Evolutionary conservation across 2,329 filamentous ascomycete species (phyloP), one percentile per base, ranked within the genome.

Genomic region (Xylariaceae sp.): DNA sequence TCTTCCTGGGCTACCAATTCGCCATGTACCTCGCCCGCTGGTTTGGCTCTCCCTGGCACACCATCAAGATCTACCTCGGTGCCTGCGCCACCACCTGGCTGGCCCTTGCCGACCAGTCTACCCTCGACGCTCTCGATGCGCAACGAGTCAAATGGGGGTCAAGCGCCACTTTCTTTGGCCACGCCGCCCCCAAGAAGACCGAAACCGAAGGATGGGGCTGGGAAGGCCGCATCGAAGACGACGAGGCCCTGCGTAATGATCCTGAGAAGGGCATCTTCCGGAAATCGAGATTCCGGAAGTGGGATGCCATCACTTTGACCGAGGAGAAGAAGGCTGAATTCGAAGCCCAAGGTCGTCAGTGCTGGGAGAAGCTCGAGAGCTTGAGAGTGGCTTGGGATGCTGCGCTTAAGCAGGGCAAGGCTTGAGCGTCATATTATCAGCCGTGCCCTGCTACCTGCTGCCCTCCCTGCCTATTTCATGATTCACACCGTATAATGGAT

Each of bases 141-240:
- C 50, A 82, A 73, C 63, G 77, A 66, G 40, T 72, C 45, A 97
- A 97, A 70, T 97, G 92, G 92, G 92, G 92, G 3, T 86, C 85
- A 22, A 78, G 80, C n/a, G 77, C 77, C 7, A 77, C 84, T 53
- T 64, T 76, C 10, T 64, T 68, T 44, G 82, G 85, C 0, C 68
- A 74, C 17, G 76, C 79, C 48, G 70, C 76, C 32, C 79, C 88
- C 5, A 85, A 84, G 66, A 80, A 81, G 58, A 94, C 90, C 1
- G 88, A 95, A 65, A 84, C 95, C 3, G 82, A 88, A 35, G 88
- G 89, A 6, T 96, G 91, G 90, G 91, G 89, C 0, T 85, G 82
- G 66, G 71, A 80, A 52, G 83, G 85, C 44, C 70, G 66, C 8
- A 70, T 74, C n/a, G 73, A 75, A 52, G 65, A 70, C 23, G 73